These are phyloP conservation scores for Falciphora oryzae DNA, from an alignment of 2,329 filamentous ascomycete genomes.

Conservation along the genomic window DNA sequence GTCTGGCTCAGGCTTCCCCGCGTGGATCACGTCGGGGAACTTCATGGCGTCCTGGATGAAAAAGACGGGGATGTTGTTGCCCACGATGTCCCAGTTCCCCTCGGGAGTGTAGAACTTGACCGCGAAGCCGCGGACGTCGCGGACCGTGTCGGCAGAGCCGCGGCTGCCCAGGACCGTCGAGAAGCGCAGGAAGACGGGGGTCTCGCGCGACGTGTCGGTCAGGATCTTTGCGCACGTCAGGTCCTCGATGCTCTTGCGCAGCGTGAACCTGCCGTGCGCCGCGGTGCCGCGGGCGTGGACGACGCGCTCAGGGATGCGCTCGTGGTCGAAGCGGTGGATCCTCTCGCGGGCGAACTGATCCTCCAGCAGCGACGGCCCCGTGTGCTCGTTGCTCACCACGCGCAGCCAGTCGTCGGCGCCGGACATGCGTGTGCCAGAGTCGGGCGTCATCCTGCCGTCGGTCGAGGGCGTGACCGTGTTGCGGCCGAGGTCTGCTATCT, in stretches of 20 bases:
- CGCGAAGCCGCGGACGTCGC: slow-evolving; percentile 78
- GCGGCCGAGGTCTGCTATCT: slow-evolving; percentile 54
- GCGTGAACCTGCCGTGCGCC: slow-evolving; percentile 50
- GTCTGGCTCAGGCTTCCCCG: slow-evolving; percentile 63
- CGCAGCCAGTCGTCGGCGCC: slow-evolving; percentile 76
- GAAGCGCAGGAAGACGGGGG: slow-evolving; percentile 66
- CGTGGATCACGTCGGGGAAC: slow-evolving; percentile 61
- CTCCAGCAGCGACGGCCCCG: slow-evolving; percentile 64
- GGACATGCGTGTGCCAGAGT: slow-evolving; percentile 68
- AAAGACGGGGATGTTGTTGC: slow-evolving; percentile 70
- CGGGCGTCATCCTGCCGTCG: slow-evolving; percentile 62
- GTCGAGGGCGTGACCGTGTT: slow-evolving; percentile 54
- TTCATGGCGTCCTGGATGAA: slow-evolving; percentile 74
- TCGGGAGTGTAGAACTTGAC: slow-evolving; percentile 73
- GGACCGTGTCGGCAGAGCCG: slow-evolving; percentile 73
- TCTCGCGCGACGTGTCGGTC: slow-evolving; percentile 55
- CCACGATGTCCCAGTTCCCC: slow-evolving; percentile 70
- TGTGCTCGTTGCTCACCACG: slow-evolving; percentile 53
- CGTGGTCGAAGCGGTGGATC: slow-evolving; percentile 69
- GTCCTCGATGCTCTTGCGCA: slow-evolving; percentile 57
- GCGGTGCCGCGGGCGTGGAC: slow-evolving; percentile 27
- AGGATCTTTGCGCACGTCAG: slow-evolving; percentile 58
- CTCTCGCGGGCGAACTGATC: slow-evolving; percentile 70
- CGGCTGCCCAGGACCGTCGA: slow-evolving; percentile 71
- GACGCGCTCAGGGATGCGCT: slow-evolving; percentile 31